These are phyloP conservation scores for Solanum chmielewskii DNA, from an alignment of 257 asterid genomes.

Conservation along the genomic window DNA sequence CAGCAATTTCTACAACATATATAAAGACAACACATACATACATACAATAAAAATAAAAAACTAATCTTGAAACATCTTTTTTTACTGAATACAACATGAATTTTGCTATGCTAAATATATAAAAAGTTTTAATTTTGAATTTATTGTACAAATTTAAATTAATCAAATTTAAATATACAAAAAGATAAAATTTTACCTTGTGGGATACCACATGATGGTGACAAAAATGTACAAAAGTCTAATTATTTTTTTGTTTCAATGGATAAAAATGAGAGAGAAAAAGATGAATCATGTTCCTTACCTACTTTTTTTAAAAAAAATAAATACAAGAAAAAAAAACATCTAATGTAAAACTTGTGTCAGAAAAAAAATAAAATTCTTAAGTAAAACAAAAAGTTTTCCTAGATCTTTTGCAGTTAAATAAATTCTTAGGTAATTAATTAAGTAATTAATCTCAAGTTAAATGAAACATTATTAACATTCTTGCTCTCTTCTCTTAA, in stretches of 20 bases:
- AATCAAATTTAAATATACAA: background rate
- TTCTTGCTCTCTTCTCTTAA: background rate
- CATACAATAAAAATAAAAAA: background rate
- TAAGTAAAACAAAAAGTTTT: background rate
- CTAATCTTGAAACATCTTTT: background rate
- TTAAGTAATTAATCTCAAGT: background rate
- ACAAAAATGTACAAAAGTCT: slow-evolving; percentile 2
- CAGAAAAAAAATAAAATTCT: background rate
- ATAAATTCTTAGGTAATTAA: background rate
- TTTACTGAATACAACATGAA: background rate
- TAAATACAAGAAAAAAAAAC: background rate
- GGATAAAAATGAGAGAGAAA: background rate
- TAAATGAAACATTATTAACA: background rate
- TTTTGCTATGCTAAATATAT: background rate
- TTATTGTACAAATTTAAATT: background rate
- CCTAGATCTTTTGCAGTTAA: background rate
- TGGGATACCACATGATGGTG: slow-evolving; percentile 13
- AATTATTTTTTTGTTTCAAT: background rate
- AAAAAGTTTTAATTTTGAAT: background rate
- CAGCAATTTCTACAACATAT: slow-evolving; percentile 17
- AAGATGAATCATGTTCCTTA: background rate
- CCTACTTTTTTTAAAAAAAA: background rate
- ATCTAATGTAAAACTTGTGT: background rate
- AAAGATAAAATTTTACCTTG: background rate
- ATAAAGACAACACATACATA: background rate